Evolutionary conservation across 371 early-diverging fungal species (phyloP).

Genomic region (Syncephalastrum monosporum): DNA sequence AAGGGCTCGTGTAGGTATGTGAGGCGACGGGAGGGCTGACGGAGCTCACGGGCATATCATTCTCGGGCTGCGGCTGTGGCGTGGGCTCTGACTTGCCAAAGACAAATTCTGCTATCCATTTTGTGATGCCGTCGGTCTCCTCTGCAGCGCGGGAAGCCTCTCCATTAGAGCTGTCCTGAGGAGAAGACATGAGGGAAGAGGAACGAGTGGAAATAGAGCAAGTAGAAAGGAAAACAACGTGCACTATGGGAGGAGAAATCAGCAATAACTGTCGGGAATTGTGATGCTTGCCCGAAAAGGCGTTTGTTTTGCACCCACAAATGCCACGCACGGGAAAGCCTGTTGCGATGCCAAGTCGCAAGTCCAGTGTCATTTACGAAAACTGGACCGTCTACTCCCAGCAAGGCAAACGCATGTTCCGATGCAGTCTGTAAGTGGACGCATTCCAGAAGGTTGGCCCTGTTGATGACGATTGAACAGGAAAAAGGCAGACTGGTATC

Average conservation of each 20-base stretch:
- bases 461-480: constrained; percentile 28
- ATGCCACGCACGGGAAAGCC: constrained; percentile 11
- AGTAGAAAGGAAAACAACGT: no score
- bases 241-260: no score
- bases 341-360: constrained; percentile 33
- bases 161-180: no score
- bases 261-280: no score
- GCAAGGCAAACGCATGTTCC: constrained; percentile 47
- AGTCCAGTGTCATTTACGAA: constrained; percentile 35
- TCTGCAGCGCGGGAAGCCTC: background rate
- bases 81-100: constrained; percentile 12
- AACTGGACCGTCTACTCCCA: constrained; percentile 51
- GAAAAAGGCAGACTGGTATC: constrained; percentile 55
- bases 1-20: constrained; percentile 1
- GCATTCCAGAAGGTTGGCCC: no score
- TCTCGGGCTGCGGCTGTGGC: background rate
- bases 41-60: background rate
- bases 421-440: constrained; percentile 37
- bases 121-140: constrained; percentile 5
- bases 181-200: no score
- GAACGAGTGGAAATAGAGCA: no score
- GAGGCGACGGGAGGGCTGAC: background rate
- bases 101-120: constrained; percentile 11
- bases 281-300: no score
- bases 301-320: no score